Evolutionary conservation across 2,329 filamentous ascomycete species (phyloP).

Genomic region (Aspergillus tanneri): DNA sequence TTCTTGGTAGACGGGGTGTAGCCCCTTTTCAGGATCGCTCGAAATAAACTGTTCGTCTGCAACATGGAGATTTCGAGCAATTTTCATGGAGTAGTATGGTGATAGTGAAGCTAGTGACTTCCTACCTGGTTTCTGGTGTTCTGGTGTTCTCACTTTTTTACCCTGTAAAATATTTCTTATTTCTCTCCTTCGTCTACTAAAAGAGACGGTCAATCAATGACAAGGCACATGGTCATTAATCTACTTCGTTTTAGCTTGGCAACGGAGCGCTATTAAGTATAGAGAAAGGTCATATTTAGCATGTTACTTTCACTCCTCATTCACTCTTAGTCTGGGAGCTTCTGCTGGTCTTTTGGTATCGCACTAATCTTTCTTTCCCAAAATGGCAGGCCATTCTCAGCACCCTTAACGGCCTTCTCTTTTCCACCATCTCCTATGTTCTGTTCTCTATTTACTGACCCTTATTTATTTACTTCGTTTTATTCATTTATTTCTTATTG

Average conservation of each 20-base stretch:
- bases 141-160: too few species aligned
- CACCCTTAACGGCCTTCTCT: background rate
- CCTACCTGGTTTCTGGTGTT: background rate
- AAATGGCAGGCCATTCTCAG: background rate
- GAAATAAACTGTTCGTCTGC: background rate
- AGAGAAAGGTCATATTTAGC: too few species aligned
- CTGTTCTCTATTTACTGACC: background rate
- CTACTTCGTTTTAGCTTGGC: too few species aligned
- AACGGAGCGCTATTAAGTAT: too few species aligned
- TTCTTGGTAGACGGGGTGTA: constrained; percentile 26
- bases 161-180: background rate
- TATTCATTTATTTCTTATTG: background rate
- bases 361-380: background rate
- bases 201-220: too few species aligned
- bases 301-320: background rate
- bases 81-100: background rate
- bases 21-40: constrained; percentile 38
- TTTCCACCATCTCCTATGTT: background rate
- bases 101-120: background rate
- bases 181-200: background rate
- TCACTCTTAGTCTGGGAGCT: background rate
- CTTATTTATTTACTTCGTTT: constrained; percentile 1
- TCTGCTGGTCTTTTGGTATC: background rate
- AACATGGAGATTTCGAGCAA: background rate
- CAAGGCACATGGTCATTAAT: too few species aligned